Evolutionary conservation across 2,329 filamentous ascomycete species (phyloP).

Genomic region (Daldinia sp.): DNA sequence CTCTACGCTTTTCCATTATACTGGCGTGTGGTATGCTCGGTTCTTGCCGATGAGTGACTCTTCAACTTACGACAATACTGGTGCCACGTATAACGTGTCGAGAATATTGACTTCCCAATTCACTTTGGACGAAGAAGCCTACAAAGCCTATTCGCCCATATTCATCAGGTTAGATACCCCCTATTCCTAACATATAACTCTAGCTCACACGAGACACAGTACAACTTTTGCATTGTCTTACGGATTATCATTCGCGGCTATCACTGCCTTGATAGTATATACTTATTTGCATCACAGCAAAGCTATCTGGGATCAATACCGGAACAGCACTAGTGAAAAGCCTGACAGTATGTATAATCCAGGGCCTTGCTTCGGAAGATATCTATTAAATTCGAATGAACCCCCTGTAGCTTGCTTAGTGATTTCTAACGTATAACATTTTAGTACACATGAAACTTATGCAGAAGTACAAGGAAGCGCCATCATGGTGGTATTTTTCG

Average conservation of each 20-base stretch:
- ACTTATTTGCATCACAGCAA: slow-evolving; percentile 72
- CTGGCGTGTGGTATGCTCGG: slow-evolving; percentile 68
- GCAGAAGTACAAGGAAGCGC: slow-evolving; percentile 68
- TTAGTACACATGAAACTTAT: slow-evolving; percentile 67
- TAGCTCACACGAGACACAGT: slow-evolving; percentile 50
- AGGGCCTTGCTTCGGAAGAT: background rate
- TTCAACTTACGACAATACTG: slow-evolving; percentile 76
- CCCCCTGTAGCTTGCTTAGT: background rate
- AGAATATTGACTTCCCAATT: slow-evolving; percentile 68
- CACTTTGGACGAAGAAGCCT: slow-evolving; percentile 69
- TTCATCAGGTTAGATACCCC: slow-evolving; percentile 61
- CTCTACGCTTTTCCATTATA: slow-evolving; percentile 69
- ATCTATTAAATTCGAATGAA: background rate
- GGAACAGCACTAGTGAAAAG: slow-evolving; percentile 65
- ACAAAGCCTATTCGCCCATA: slow-evolving; percentile 72
- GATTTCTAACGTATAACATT: slow-evolving; percentile 4
- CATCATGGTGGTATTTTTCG: slow-evolving; percentile 69
- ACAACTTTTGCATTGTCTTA: slow-evolving; percentile 76
- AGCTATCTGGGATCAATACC: slow-evolving; percentile 71
- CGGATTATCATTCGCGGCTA: slow-evolving; percentile 76
- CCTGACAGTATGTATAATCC: slow-evolving; percentile 54
- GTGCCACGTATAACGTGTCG: slow-evolving; percentile 68
- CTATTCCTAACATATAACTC: background rate
- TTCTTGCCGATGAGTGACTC: slow-evolving; percentile 76
- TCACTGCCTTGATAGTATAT: slow-evolving; percentile 73